Percentiles rank a stretch among this genome's conserved stretches.
Conservation (phyloP, 2,329 filamentous ascomycete species). For the Ophidiomyces ophidiicola region DNA sequence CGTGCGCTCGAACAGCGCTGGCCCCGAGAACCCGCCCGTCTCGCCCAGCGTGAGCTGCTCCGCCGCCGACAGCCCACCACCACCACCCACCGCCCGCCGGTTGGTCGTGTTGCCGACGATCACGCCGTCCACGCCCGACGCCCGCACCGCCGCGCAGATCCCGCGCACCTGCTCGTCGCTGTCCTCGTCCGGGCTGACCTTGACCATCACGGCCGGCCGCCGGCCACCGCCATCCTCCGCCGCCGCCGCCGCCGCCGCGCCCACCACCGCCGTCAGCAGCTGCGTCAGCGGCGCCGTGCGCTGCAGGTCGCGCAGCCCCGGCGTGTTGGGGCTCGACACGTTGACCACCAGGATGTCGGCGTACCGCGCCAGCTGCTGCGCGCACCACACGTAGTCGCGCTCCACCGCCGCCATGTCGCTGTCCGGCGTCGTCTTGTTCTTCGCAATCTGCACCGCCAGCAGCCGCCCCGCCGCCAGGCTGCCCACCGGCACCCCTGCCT, state of each 20-base stretch:
- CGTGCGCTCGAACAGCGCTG: constrained; percentile 73
- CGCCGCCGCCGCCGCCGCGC: constrained; percentile 57
- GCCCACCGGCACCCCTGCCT: constrained; percentile 67
- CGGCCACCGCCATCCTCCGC: too few species aligned
- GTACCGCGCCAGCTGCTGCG: constrained; percentile 68
- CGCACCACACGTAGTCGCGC: constrained; percentile 76
- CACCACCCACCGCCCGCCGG: constrained; percentile 56
- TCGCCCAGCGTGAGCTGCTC: constrained; percentile 61
- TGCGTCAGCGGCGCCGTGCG: constrained; percentile 68
- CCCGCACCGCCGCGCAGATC: constrained; percentile 73
- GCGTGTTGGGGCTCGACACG: constrained; percentile 92
- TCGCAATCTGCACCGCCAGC: constrained; percentile 84
- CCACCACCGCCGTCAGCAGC: constrained; percentile 70
- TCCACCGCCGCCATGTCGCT: constrained; percentile 69
- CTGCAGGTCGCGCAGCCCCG: constrained; percentile 77
- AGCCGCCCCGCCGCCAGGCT: constrained; percentile 63
- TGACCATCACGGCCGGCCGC: constrained; percentile 83
- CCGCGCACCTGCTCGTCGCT: constrained; percentile 70
- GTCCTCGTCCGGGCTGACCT: constrained; percentile 93
- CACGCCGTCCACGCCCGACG: constrained; percentile 79
- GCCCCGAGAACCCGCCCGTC: constrained; percentile 81
- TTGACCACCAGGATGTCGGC: constrained; percentile 97
- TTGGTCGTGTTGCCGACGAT: constrained; percentile 98
- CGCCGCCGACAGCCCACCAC: constrained; percentile 49
- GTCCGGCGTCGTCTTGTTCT: constrained; percentile 89